Base-by-base conservation (phyloP, 1,139 yeast species). In the Suhomyces bokatorum region DNA sequence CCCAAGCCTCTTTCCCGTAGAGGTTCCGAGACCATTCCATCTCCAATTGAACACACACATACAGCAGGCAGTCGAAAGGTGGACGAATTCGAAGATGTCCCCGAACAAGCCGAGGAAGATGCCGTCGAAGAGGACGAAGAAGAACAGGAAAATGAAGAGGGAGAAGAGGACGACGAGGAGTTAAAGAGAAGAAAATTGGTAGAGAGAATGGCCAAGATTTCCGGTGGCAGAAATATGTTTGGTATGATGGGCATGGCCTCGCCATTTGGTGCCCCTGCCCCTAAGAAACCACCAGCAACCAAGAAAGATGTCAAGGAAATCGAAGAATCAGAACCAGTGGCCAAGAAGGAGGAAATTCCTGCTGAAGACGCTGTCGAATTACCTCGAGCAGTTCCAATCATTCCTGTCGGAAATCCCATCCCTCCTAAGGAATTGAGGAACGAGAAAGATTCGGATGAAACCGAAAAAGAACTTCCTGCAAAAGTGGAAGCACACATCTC, bases 171-270 rank as follows among this genome's bases (percentile, higher is more conserved):
- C 36, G 85, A 83, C 39, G 98, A 90, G 60, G 97, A 89, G 53
- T 74, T 85, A 14, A 81, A 85, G 49, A 80, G 95, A 57, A 78
- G 86, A 47, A 89, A 84, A 13, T 74, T 93, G 46, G 85, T 96
- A 29, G 97, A 88, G 55, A 80, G 98, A 53, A 93, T 93, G 97
- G 99, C 99, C 15, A 89, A 86, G 57, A 78, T 95, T 22, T 87
- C 98, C 0, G 91, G 91, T 14, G 97, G 96, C 12, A 85, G 95
- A 61, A 95, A 95, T 44, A 85, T 87, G 86, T 80, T 81, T 66
- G 93, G 93, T 31, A 83, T 85, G 82, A 81, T 84, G 76, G 88
- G 87, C 3, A 81, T 83, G 68, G 75, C 78, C 44, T 64, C 77
- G 54, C 85, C 85, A 41, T 69, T 77, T 64, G 70, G 82, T 73